Conservation (phyloP, 75 land plant species). For the Sequoiadendron giganteum region DNA sequence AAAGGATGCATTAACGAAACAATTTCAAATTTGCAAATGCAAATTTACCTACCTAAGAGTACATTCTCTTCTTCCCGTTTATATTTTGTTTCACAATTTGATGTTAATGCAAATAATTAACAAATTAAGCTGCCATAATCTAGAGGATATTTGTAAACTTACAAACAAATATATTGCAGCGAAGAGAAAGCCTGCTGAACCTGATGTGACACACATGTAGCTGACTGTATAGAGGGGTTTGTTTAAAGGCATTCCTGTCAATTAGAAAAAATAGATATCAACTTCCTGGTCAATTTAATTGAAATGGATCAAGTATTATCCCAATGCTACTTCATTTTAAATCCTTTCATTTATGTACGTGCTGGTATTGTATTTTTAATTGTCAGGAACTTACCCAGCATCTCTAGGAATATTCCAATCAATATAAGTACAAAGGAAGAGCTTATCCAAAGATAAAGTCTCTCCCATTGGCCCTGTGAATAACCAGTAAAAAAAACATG, state of each 20-base stretch:
- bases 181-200: constrained; percentile 59
- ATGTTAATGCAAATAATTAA: background rate
- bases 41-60: background rate
- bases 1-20: background rate
- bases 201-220: constrained; percentile 72
- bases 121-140: background rate
- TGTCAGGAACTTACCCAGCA: constrained; percentile 27
- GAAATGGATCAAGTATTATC: background rate
- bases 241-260: constrained; percentile 70
- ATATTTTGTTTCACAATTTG: background rate
- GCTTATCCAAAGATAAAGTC: constrained; percentile 42
- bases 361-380: background rate
- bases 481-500: background rate
- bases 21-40: background rate
- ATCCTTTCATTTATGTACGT: background rate
- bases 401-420: constrained; percentile 35
- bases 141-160: constrained; percentile 10
- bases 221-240: constrained; percentile 80
- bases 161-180: constrained; percentile 52
- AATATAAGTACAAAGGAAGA: constrained; percentile 41
- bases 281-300: background rate
- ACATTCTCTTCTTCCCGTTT: background rate
- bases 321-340: background rate
- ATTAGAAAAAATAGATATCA: background rate
- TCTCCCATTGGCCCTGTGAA: constrained; percentile 40